These are phyloP conservation scores for Decorospora gaudefroyi DNA, from an alignment of 2,329 filamentous ascomycete genomes.

Conservation along the genomic window DNA sequence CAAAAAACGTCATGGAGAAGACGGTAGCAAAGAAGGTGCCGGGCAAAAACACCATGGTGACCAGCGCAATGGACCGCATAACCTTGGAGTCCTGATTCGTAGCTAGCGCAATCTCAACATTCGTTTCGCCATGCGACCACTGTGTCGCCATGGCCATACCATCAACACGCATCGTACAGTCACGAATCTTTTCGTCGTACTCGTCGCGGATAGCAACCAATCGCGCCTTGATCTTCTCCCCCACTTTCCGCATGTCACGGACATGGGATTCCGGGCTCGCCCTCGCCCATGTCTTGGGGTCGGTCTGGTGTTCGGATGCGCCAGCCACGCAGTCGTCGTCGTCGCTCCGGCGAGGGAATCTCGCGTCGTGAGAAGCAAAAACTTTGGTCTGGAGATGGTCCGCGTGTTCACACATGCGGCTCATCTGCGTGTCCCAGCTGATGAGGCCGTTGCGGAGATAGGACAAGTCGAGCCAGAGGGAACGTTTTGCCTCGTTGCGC, in stretches of 20 bases:
- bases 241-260: neutral
- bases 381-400: too few species aligned
- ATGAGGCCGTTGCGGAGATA: neutral
- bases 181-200: conserved; percentile 29
- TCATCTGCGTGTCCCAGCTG: neutral
- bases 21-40: conserved; percentile 28
- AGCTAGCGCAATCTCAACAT: conserved; percentile 26
- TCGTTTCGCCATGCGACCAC: conserved; percentile 29
- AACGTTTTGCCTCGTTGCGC: neutral
- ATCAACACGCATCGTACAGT: conserved; percentile 30
- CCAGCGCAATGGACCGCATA: conserved; percentile 29
- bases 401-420: neutral
- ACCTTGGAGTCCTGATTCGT: conserved; percentile 23
- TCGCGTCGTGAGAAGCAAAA: too few species aligned
- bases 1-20: neutral
- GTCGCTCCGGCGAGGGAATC: too few species aligned
- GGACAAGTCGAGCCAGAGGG: neutral
- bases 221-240: neutral
- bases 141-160: conserved; percentile 35
- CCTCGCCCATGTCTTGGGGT: too few species aligned
- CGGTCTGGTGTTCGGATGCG: too few species aligned
- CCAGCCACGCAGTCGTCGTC: too few species aligned
- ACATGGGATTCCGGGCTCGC: too few species aligned
- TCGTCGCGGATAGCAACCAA: conserved; percentile 20
- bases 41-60: conserved; percentile 32